Evolutionary conservation across 2,329 filamentous ascomycete genomes (phyloP).

Genomic region (Berkeleyomyces basicola): DNA sequence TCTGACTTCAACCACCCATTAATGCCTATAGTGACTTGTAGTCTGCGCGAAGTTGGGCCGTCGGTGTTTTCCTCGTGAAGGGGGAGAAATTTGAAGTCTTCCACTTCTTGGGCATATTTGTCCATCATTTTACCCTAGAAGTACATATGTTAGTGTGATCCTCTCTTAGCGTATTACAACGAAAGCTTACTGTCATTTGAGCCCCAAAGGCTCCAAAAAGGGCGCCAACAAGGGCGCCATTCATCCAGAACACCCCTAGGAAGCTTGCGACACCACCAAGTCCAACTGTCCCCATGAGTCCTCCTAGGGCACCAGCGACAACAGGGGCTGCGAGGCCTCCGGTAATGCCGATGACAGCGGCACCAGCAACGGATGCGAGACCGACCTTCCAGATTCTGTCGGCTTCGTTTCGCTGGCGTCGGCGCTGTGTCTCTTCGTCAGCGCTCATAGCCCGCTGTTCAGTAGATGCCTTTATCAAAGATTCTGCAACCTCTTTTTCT

Average conservation of each 20-base stretch:
- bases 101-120: constrained; percentile 69
- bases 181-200: constrained; percentile 38
- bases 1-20: constrained; percentile 71
- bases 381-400: constrained; percentile 79
- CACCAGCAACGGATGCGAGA: constrained; percentile 72
- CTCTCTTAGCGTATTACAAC: neutral
- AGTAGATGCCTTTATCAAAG: constrained; percentile 49
- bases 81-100: constrained; percentile 67
- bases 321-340: constrained; percentile 81
- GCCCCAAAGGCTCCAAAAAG: constrained; percentile 83
- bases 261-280: constrained; percentile 76
- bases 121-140: constrained; percentile 63
- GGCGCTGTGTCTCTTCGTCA: constrained; percentile 59
- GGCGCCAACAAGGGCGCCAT: constrained; percentile 67
- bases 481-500: constrained; percentile 60
- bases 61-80: constrained; percentile 27
- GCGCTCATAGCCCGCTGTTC: constrained; percentile 44
- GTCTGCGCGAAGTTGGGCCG: constrained; percentile 22
- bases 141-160: neutral
- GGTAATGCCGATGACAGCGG: constrained; percentile 78
- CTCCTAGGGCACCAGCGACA: constrained; percentile 70
- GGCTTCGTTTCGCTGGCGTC: constrained; percentile 51
- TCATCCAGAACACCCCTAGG: constrained; percentile 71
- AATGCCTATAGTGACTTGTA: constrained; percentile 71
- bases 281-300: constrained; percentile 68